A percentile compares a stretch with the other conserved stretches of the same genome.
These are phyloP conservation scores for Colletotrichum endophyticum DNA, from an alignment of 2,329 filamentous ascomycete species.

Conservation along the genomic window DNA sequence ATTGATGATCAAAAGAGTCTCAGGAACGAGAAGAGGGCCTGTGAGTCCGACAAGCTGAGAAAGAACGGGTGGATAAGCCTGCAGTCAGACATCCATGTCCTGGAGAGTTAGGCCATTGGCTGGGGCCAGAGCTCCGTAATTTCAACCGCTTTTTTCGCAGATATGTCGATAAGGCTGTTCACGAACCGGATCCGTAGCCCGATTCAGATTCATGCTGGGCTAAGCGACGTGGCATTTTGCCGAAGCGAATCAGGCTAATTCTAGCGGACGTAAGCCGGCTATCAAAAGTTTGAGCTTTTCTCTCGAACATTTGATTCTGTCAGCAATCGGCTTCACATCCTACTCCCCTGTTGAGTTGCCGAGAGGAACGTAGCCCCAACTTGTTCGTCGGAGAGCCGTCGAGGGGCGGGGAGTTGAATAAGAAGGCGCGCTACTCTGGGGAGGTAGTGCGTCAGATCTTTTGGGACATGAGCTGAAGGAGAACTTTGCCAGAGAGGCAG, in stretches of 20 bases:
- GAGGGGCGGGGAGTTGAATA: too few species aligned
- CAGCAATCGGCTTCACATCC: not conserved
- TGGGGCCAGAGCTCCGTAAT: not conserved
- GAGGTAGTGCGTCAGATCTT: not conserved
- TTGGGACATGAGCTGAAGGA: not conserved
- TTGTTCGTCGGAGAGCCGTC: too few species aligned
- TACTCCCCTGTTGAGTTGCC: not conserved
- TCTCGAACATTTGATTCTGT: not conserved
- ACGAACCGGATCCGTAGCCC: not conserved
- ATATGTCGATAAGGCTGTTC: not conserved
- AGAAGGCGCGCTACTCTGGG: too few species aligned
- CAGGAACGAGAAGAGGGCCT: not conserved
- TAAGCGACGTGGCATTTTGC: not conserved
- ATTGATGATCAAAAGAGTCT: not conserved
- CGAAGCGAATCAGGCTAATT: not conserved
- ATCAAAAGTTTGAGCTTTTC: not conserved
- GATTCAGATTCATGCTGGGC: not conserved
- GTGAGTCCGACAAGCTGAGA: not conserved
- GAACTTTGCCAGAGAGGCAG: too few species aligned
- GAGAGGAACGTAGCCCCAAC: not conserved
- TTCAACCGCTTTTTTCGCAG: not conserved
- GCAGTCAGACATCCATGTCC: not conserved
- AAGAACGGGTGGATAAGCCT: not conserved
- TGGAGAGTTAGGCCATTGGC: not conserved
- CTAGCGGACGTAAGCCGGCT: not conserved